phyloP scores from a whole-genome alignment of 495 filamentous ascomycete genomes.

The Lasiosphaeria ovina region DNA sequence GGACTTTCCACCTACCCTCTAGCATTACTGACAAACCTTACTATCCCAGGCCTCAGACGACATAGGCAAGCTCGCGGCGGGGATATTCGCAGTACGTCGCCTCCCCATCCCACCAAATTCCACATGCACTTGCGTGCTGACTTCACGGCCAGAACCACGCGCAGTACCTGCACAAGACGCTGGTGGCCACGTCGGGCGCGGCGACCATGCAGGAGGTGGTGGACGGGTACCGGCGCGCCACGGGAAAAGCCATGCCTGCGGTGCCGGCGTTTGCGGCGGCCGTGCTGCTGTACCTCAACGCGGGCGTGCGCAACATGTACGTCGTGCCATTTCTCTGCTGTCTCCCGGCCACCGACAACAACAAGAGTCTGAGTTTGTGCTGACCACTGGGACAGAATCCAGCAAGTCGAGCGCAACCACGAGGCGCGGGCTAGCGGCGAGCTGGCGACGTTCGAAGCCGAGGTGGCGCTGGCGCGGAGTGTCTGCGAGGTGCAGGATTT shows the following conservation, averaged over 20 bases:
- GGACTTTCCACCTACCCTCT: neutral
- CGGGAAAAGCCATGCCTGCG: slow-evolving; percentile 25
- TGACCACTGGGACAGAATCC: slow-evolving; percentile 11
- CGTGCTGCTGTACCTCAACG: slow-evolving; percentile 24
- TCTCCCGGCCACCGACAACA: no score
- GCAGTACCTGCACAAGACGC: slow-evolving; percentile 23
- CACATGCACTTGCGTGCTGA: neutral
- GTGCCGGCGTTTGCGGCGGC: slow-evolving; percentile 22
- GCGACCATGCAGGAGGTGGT: slow-evolving; percentile 28
- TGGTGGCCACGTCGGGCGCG: slow-evolving; percentile 25
- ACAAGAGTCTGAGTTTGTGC: neutral
- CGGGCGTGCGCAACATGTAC: neutral
- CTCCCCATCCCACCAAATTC: neutral
- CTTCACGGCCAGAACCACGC: slow-evolving; percentile 23
- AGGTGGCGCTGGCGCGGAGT: slow-evolving; percentile 27
- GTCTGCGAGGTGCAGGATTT: slow-evolving; percentile 27
- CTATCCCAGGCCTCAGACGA: slow-evolving; percentile 32
- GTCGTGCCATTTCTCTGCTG: no score
- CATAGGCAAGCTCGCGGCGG: slow-evolving; percentile 38
- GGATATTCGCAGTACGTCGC: slow-evolving; percentile 29
- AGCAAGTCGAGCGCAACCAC: slow-evolving; percentile 26
- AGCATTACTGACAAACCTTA: neutral
- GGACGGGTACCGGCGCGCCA: slow-evolving; percentile 20
- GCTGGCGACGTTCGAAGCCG: slow-evolving; percentile 20
- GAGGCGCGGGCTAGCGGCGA: slow-evolving; percentile 18